These are phyloP conservation scores for Pezicula radicicola DNA, from an alignment of 2,329 filamentous ascomycete species.

Conservation along the genomic window DNA sequence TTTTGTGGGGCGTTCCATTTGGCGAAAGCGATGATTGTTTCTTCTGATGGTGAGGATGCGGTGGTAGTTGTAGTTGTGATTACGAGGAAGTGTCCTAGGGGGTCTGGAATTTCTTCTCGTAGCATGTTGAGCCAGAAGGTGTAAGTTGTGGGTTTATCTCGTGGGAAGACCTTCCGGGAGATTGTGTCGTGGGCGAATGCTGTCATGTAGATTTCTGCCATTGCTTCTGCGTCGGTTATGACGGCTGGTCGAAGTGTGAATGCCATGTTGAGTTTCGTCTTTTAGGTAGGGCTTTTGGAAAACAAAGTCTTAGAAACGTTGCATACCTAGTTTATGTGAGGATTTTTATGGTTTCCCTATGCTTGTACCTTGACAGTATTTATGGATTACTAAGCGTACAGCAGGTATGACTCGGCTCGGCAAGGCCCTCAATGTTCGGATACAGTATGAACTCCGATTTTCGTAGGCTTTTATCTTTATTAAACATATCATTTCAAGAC, in stretches of 20 bases:
- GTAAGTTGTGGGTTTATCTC: slow-evolving; percentile 17
- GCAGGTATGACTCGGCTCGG: too few relatives aligned
- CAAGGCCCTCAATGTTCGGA: too few relatives aligned
- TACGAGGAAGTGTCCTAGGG: slow-evolving; percentile 36
- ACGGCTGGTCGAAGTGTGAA: slow-evolving; percentile 35
- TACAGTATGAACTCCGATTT: too few relatives aligned
- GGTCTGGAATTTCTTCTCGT: slow-evolving; percentile 37
- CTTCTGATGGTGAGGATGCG: slow-evolving; percentile 18
- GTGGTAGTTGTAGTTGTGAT: slow-evolving; percentile 16
- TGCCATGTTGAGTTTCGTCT: slow-evolving; percentile 9
- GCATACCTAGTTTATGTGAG: too few relatives aligned
- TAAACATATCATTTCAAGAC: too few relatives aligned
- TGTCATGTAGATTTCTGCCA: slow-evolving; percentile 41
- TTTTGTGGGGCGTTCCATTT: slow-evolving; percentile 40
- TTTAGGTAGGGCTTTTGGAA: too few relatives aligned
- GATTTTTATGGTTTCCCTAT: neutral
- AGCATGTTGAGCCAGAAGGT: slow-evolving; percentile 34
- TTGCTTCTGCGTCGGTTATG: slow-evolving; percentile 34
- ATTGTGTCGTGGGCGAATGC: slow-evolving; percentile 40
- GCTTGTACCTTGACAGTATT: neutral
- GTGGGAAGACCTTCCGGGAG: slow-evolving; percentile 35
- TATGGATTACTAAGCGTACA: too few relatives aligned
- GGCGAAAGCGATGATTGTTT: slow-evolving; percentile 39
- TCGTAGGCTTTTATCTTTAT: too few relatives aligned
- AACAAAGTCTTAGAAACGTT: too few relatives aligned